These are phyloP conservation scores for Aureobasidium pullulans DNA, from an alignment of 2,329 filamentous ascomycete genomes.

Conservation along the genomic window DNA sequence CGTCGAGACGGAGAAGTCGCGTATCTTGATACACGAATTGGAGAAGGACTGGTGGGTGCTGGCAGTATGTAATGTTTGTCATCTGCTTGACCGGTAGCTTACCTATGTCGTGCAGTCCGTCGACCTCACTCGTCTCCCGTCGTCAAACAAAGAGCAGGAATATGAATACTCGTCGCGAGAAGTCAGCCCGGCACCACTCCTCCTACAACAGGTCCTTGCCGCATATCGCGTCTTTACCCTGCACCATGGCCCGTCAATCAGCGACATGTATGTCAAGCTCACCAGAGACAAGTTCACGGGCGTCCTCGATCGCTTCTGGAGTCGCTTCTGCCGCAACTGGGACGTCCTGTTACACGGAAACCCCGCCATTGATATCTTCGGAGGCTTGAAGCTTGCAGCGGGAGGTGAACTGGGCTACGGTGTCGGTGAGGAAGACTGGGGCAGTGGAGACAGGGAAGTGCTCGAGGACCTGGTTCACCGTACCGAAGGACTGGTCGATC, in stretches of 20 bases:
- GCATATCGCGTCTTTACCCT: conserved; percentile 80
- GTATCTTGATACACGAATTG: conserved; percentile 78
- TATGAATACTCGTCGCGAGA: conserved; percentile 81
- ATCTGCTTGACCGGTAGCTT: conserved; percentile 13
- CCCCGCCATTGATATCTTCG: conserved; percentile 69
- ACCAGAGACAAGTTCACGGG: conserved; percentile 62
- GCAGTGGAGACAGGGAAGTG: conserved; percentile 87
- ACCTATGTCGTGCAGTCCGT: conserved; percentile 52
- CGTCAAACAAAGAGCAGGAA: conserved; percentile 21
- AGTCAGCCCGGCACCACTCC: conserved; percentile 70
- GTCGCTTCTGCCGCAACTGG: conserved; percentile 60
- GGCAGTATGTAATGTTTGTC: conserved; percentile 53
- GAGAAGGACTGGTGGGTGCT: conserved; percentile 94
- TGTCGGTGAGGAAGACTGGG: conserved; percentile 90
- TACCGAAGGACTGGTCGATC: conserved; percentile 77
- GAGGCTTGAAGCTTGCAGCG: conserved; percentile 78
- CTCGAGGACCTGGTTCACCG: conserved; percentile 77
- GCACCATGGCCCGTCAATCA: conserved; percentile 73
- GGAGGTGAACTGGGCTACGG: conserved; percentile 89
- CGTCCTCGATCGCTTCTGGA: conserved; percentile 76
- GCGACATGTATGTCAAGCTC: conserved; percentile 58
- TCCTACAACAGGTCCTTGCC: conserved; percentile 72
- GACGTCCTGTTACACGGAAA: conserved; percentile 87
- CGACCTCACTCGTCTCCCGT: conserved; percentile 68
- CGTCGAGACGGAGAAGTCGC: conserved; percentile 83